Evolutionary conservation across 345 rosid species (phyloP), one percentile per base, ranked within the genome.

Genomic region (Syzygium jambos): DNA sequence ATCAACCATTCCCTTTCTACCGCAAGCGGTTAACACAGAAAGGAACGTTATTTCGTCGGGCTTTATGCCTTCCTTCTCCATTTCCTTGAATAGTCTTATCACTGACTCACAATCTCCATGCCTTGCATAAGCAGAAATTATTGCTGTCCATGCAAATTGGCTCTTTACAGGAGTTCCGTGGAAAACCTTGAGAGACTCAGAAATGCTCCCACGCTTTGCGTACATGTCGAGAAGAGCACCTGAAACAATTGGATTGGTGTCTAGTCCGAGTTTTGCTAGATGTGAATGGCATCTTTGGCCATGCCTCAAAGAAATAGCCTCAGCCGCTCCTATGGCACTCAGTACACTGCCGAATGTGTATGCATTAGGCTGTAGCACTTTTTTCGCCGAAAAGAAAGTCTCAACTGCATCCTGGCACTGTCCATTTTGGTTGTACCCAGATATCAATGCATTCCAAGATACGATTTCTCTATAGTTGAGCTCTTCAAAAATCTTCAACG

Each of bases 191-290:
- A 92, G 90, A 22, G 98, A 93, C 85, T 97, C 98, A 17, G 57
- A 85, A 85, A 96, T 94, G 93, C 94, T 94, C 85, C 99, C 98
- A 14, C 98, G 96, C 94, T 96, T 97, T 29, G 97, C 98, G 55
- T 96, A 96, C 99, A 97, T 97, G 89, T 97, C 97, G 43, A 97
- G 98, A 63, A 96, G 97, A 63, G 98, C 96, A 84, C 95, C 90
- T 51, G 95, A 95, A 85, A 97, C 93, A 52, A 96, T 88, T 19
- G 95, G 95, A 85, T 95, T 91, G 2, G 89, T 88, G 89, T 91
- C 88, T 12, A 94, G 87, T 68, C 98, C 99, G 29, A 92, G 90
- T 89, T 95, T 97, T 87, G 93, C 88, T 41, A 96, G 85, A 46
- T 91, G 91, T 57, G 96, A 93, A 89, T 94, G 99, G 93, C 99